These are phyloP conservation scores for Dimocarpus longan DNA, from an alignment of 345 rosid species.

Conservation along the genomic window DNA sequence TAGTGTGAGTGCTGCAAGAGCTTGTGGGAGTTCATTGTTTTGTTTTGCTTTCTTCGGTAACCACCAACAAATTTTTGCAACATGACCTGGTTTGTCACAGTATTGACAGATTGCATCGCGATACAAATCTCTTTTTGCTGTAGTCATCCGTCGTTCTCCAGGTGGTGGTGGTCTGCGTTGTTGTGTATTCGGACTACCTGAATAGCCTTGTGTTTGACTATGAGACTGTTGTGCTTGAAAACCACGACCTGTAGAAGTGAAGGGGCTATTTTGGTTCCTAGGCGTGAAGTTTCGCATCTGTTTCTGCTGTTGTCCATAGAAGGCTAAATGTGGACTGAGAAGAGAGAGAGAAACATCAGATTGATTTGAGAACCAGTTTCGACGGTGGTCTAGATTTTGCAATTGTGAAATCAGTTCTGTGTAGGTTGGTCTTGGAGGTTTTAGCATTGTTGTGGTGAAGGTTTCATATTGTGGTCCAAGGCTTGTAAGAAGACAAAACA, in stretches of 20 bases:
- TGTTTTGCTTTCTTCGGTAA: background rate
- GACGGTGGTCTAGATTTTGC: conserved; percentile 4
- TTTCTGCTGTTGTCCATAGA: conserved; percentile 11
- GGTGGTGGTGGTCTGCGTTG: background rate
- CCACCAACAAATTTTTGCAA: background rate
- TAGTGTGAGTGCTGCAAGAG: background rate
- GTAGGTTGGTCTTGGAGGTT: conserved; percentile 15
- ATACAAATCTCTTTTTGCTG: background rate
- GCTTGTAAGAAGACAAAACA: conserved; percentile 11
- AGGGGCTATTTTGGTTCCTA: background rate
- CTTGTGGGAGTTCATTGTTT: conserved; percentile 1
- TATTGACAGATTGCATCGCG: background rate
- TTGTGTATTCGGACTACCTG: background rate
- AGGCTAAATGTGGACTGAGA: conserved; percentile 13
- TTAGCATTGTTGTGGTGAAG: conserved; percentile 14
- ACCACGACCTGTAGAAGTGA: background rate
- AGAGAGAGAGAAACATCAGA: background rate
- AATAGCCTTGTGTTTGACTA: background rate
- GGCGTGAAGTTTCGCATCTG: background rate
- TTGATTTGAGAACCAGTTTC: conserved; percentile 3
- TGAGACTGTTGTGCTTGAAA: conserved; percentile 13
- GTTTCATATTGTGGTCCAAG: conserved; percentile 18
- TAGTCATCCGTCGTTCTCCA: background rate
- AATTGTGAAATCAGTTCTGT: conserved; percentile 15
- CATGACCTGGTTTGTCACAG: background rate